phyloP scores from a whole-genome alignment of 352 stramenopile genomes.

The Globisporangium paroecandrum region DNA sequence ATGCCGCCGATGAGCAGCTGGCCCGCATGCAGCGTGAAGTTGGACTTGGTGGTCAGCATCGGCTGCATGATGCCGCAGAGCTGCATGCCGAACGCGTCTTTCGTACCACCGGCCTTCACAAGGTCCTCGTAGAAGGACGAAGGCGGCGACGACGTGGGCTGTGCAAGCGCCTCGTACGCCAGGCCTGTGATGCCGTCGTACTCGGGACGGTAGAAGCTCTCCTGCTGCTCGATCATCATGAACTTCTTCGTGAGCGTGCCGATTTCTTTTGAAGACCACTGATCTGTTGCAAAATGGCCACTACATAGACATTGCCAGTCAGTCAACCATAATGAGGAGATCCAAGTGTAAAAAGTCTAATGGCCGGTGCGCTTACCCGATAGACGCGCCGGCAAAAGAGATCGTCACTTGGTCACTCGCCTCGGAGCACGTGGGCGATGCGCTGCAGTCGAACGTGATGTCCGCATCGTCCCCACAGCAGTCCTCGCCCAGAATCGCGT shows the following conservation, averaged over 20 bases:
- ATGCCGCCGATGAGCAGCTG: slow-evolving; percentile 65
- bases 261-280: slow-evolving; percentile 56
- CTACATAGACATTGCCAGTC: slow-evolving; percentile 17
- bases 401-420: slow-evolving; percentile 29
- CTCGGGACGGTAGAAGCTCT: slow-evolving; percentile 67
- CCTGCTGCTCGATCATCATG: slow-evolving; percentile 67
- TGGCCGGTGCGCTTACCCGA: slow-evolving; percentile 34
- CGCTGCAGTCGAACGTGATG: slow-evolving; percentile 60
- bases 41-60: slow-evolving; percentile 30
- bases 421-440: slow-evolving; percentile 56
- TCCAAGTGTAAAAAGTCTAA: neutral
- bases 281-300: slow-evolving; percentile 68
- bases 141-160: slow-evolving; percentile 32
- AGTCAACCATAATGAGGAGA: neutral
- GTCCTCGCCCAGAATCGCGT: slow-evolving; percentile 53
- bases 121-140: slow-evolving; percentile 61
- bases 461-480: slow-evolving; percentile 52
- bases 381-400: slow-evolving; percentile 59
- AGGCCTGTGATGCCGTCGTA: slow-evolving; percentile 82
- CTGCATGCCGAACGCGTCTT: slow-evolving; percentile 70
- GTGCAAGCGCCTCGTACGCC: slow-evolving; percentile 53
- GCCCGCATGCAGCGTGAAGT: slow-evolving; percentile 56
- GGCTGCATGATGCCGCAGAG: slow-evolving; percentile 80
- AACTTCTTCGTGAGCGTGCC: slow-evolving; percentile 61
- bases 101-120: slow-evolving; percentile 31